Percentiles rank a stretch among this genome's conserved stretches.
These are phyloP conservation scores for Phytopythium boreale DNA, from an alignment of 352 stramenopile genomes.

Conservation along the genomic window DNA sequence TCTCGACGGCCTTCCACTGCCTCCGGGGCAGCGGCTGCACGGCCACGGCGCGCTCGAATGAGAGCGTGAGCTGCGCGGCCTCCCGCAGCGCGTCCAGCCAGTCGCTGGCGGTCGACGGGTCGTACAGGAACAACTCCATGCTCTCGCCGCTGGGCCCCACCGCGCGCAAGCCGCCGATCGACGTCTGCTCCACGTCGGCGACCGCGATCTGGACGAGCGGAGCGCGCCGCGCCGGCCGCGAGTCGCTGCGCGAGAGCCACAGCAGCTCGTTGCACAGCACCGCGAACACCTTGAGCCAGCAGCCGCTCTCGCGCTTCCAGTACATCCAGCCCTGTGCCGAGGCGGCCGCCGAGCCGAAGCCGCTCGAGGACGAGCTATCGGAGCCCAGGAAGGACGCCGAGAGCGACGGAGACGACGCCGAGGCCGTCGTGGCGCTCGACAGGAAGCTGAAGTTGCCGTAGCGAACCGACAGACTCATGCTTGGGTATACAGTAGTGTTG, in stretches of 20 bases:
- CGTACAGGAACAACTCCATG: conserved; percentile 79
- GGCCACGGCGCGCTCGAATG: conserved; percentile 39
- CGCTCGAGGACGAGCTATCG: conserved; percentile 18
- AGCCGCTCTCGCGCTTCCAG: conserved; percentile 58
- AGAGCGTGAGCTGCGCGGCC: conserved; percentile 49
- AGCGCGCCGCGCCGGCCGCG: conserved; percentile 22
- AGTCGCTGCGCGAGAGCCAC: conserved; percentile 54
- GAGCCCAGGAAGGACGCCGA: conserved; percentile 49
- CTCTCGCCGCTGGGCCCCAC: conserved; percentile 51
- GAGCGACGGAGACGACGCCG: conserved; percentile 36
- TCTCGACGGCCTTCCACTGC: conserved; percentile 33
- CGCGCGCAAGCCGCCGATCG: conserved; percentile 45
- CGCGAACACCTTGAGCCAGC: conserved; percentile 78
- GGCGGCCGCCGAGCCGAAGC: conserved; percentile 13
- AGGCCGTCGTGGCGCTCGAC: conserved; percentile 21
- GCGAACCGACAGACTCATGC: background rate
- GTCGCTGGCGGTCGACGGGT: conserved; percentile 38
- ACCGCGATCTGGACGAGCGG: conserved; percentile 72
- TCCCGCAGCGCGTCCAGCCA: conserved; percentile 72
- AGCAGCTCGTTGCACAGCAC: conserved; percentile 65
- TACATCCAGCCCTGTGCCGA: conserved; percentile 66
- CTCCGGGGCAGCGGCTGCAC: conserved; percentile 17
- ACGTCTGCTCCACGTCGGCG: conserved; percentile 38
- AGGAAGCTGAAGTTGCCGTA: conserved; percentile 34
- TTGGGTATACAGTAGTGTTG: no score